These are phyloP conservation scores for Gossypium australe DNA, from an alignment of 345 rosid genomes.

Conservation along the genomic window DNA sequence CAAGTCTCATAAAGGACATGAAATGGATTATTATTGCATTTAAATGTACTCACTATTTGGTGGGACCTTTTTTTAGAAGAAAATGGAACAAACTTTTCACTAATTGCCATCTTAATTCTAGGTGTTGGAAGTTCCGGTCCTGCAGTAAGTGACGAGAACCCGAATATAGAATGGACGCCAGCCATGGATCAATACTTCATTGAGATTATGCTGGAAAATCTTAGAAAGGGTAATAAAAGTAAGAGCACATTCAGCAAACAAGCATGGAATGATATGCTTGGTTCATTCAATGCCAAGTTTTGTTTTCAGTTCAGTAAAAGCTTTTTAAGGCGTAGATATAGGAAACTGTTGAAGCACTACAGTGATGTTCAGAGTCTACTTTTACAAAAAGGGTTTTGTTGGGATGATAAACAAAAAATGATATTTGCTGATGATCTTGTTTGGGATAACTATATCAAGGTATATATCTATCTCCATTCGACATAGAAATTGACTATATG, in stretches of 20 bases:
- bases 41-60: background rate
- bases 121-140: slow-evolving; percentile 24
- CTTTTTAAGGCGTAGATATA: slow-evolving; percentile 28
- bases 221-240: slow-evolving; percentile 29
- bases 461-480: slow-evolving; percentile 11
- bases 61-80: background rate
- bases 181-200: slow-evolving; percentile 39
- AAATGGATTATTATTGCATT: background rate
- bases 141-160: slow-evolving; percentile 21
- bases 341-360: slow-evolving; percentile 35
- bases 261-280: slow-evolving; percentile 45
- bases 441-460: slow-evolving; percentile 42
- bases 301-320: slow-evolving; percentile 24
- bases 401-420: slow-evolving; percentile 39
- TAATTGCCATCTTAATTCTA: slow-evolving; percentile 8
- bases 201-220: slow-evolving; percentile 42
- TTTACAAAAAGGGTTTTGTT: slow-evolving; percentile 37
- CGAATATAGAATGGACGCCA: slow-evolving; percentile 30
- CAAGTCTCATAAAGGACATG: background rate
- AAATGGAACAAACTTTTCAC: slow-evolving; percentile 7
- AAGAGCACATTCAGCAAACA: slow-evolving; percentile 28
- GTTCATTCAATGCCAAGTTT: slow-evolving; percentile 36
- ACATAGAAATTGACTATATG: slow-evolving; percentile 3
- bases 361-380: slow-evolving; percentile 29
- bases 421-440: slow-evolving; percentile 34